Conservation (phyloP, 1,284 basidiomycete genomes). For the Cryptococcus amylolentus region DNA sequence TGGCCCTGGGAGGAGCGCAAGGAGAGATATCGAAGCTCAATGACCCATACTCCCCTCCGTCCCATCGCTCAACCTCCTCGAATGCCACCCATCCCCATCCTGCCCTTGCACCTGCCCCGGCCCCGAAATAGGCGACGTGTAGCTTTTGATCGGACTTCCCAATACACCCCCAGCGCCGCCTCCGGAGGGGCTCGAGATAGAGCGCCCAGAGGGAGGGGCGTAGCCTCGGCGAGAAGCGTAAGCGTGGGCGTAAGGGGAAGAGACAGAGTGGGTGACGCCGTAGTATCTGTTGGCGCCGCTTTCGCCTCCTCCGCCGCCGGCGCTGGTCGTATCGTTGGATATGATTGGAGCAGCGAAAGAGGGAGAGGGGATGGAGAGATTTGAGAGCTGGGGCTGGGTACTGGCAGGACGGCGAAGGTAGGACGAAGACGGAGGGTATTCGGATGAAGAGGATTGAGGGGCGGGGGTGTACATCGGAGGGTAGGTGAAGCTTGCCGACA, state of each 20-base stretch:
- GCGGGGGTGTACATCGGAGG: slow-evolving; percentile 1
- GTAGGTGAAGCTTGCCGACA: slow-evolving; percentile 9
- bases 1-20: too few relatives aligned
- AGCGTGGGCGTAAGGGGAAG: slow-evolving; percentile 14
- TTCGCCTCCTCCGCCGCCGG: not conserved
- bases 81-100: not conserved
- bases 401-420: not conserved
- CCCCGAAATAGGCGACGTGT: not conserved
- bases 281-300: not conserved
- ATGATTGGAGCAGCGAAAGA: not conserved
- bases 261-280: not conserved
- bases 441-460: not conserved
- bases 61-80: not conserved
- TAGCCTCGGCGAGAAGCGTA: slow-evolving; percentile 9
- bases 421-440: not conserved
- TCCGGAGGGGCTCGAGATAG: not conserved
- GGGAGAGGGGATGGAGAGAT: slow-evolving; percentile 2
- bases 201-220: not conserved
- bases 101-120: not conserved
- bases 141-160: not conserved
- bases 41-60: not conserved
- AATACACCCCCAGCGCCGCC: slow-evolving; percentile 1
- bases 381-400: not conserved
- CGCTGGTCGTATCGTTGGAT: not conserved
- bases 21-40: too few relatives aligned